phyloP scores from a whole-genome alignment of 1,284 basidiomycete species.

The Malassezia psittaci region DNA sequence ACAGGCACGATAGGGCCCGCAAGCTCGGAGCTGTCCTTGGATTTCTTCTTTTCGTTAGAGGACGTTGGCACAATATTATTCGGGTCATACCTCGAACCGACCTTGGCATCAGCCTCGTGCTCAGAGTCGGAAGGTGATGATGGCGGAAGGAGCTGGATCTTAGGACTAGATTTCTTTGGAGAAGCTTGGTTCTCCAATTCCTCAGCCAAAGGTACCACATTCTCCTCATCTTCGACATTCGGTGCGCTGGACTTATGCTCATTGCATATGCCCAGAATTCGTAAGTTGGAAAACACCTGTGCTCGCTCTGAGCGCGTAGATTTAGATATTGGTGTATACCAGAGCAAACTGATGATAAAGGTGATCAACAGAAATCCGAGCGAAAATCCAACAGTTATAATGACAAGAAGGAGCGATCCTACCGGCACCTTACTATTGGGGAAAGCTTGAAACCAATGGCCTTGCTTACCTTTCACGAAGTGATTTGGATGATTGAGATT shows the following conservation, averaged over 20 bases:
- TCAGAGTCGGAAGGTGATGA: neutral
- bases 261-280: constrained; percentile 9
- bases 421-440: constrained; percentile 10
- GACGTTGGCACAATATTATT: neutral
- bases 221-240: neutral
- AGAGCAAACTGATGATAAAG: neutral
- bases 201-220: neutral
- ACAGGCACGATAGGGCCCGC: constrained; percentile 16
- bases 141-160: neutral
- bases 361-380: neutral
- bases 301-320: constrained; percentile 2
- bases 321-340: neutral
- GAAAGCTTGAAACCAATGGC: constrained; percentile 11
- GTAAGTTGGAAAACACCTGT: constrained; percentile 9
- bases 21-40: constrained; percentile 12
- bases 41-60: constrained; percentile 1
- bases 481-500: neutral
- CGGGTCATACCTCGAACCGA: neutral
- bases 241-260: neutral
- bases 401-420: neutral
- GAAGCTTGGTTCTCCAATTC: neutral
- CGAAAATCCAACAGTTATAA: neutral
- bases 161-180: neutral
- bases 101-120: neutral
- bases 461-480: neutral